Evolutionary conservation across 2,329 filamentous ascomycete species (phyloP), one percentile per base, ranked within the genome.

Genomic region (Colletotrichum graminicola): DNA sequence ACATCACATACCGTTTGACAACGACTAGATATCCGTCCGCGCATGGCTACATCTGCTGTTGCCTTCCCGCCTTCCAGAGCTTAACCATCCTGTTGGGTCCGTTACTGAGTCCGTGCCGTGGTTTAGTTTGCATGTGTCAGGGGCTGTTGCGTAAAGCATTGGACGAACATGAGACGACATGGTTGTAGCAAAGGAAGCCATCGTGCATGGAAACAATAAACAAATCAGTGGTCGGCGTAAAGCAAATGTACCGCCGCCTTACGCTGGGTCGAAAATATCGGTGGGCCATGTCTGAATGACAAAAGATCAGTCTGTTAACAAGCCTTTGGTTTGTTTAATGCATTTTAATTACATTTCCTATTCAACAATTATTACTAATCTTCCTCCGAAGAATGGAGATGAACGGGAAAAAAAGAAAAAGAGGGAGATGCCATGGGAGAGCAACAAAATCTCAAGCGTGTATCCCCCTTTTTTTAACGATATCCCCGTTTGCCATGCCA

Each of bases 351-450:
- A 47, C 7, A 8, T 29, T 23, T 56, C 34, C 23, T 10, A 70
- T 61, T 47, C n/a, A 66, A 61, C 62, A 66, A 43, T 32, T 21
- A 70, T 61, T 61, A 66, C 5, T 47, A 10, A 23, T n/a, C 39
- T 29, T 23, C 54, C 39, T 55, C 0, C 10, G 4, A 11, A 39
- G 26, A 2, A 16, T 45, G n/a, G 36, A 8, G 26, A 1, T 29
- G 1, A 29, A 55, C 10, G 6, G 18, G 43, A 45, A 45, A 11
- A n/a, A 43, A 32, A 45, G 29, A 49, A 54, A 61, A 41, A 47
- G 32, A 51, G 16, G 16, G 16, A 52, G 59, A 67, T 32, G 55
- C 49, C 55, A 29, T 23, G 45, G 56, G 55, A 23, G 26, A 45
- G 26, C 47, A 12, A 8, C 29, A 60, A 36, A 60, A 41, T 11